These are phyloP conservation scores for Spatholobus suberectus DNA, from an alignment of 306 rosid species.

Conservation along the genomic window DNA sequence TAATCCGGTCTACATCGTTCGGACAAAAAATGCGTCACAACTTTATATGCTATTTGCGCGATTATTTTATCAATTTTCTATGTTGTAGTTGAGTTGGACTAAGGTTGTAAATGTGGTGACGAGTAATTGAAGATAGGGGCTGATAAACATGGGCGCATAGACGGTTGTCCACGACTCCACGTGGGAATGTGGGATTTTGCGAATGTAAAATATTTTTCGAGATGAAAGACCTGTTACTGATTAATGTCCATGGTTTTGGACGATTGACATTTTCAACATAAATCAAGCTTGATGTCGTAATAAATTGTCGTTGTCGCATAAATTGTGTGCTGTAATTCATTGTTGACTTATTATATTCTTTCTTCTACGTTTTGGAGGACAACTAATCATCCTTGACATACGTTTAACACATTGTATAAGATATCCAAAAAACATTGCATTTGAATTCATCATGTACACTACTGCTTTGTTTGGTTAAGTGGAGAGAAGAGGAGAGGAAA, in stretches of 20 bases:
- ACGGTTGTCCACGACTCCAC: slow-evolving; percentile 36
- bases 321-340: neutral
- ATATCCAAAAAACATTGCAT: neutral
- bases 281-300: neutral
- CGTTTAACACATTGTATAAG: neutral
- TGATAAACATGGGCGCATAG: neutral
- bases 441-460: neutral
- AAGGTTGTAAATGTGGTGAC: neutral
- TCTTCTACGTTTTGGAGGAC: slow-evolving; percentile 25
- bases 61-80: neutral
- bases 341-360: neutral
- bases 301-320: slow-evolving; percentile 28
- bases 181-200: neutral
- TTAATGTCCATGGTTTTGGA: neutral
- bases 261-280: slow-evolving; percentile 3
- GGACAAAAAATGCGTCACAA: neutral
- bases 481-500: too few species aligned
- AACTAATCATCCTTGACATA: slow-evolving; percentile 8
- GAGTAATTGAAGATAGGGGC: slow-evolving; percentile 23
- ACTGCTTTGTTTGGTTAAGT: too few species aligned
- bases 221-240: neutral
- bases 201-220: neutral
- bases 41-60: neutral
- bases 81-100: neutral
- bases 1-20: neutral